Percentiles rank a stretch among this genome's conserved stretches.
Conservation (phyloP, 225 moss, liverwort and hornwort genomes). For the Bryum argenteum region DNA sequence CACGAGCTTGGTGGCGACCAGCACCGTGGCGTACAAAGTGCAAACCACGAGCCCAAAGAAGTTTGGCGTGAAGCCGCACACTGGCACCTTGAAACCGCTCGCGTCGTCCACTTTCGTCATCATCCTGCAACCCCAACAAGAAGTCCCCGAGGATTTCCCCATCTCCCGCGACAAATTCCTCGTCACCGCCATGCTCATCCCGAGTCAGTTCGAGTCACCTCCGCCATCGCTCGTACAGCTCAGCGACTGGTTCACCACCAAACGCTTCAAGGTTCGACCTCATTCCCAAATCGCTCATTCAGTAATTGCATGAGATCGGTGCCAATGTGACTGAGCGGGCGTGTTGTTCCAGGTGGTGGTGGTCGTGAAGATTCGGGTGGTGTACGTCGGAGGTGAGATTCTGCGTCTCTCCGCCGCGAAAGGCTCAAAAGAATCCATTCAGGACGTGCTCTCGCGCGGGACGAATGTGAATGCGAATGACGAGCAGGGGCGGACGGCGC, state of each 20-base stretch:
- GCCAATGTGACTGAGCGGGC: neutral
- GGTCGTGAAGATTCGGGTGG: slow-evolving; percentile 68
- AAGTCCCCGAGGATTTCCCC: slow-evolving; percentile 80
- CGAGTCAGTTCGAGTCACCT: slow-evolving; percentile 34
- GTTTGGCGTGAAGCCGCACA: slow-evolving; percentile 80
- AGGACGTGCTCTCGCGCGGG: slow-evolving; percentile 57
- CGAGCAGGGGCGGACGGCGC: slow-evolving; percentile 76
- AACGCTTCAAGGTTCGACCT: slow-evolving; percentile 50
- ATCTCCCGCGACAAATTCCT: slow-evolving; percentile 75
- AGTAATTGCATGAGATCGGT: no score
- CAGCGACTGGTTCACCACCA: slow-evolving; percentile 73
- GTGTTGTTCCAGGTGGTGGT: slow-evolving; percentile 22
- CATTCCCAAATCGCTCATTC: neutral
- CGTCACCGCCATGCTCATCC: slow-evolving; percentile 73
- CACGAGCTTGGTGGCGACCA: slow-evolving; percentile 62
- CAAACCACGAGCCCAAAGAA: slow-evolving; percentile 78
- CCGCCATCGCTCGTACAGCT: slow-evolving; percentile 29
- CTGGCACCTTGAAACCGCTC: slow-evolving; percentile 74
- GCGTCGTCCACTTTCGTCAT: slow-evolving; percentile 59
- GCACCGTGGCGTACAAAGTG: slow-evolving; percentile 82
- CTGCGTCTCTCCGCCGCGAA: slow-evolving; percentile 80
- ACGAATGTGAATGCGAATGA: slow-evolving; percentile 62
- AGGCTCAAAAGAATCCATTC: slow-evolving; percentile 58
- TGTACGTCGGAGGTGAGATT: slow-evolving; percentile 74
- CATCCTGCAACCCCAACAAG: slow-evolving; percentile 57